Evolutionary conservation across 176 grass and related monocot species (phyloP).

Genomic region (Pharus latifolius): DNA sequence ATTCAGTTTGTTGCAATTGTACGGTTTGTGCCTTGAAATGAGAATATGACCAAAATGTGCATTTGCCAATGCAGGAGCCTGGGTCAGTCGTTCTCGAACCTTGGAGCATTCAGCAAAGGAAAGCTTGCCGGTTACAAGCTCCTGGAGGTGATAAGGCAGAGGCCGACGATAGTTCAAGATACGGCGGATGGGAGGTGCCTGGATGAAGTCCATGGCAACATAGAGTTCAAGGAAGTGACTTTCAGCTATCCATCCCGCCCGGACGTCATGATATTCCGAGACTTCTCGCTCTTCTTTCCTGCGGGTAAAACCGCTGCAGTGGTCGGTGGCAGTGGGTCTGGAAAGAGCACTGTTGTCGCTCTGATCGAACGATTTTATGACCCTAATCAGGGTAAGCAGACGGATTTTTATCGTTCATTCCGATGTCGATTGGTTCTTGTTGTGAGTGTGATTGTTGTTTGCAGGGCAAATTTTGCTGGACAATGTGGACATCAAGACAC

Average conservation of each 20-base stretch:
- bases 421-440: background rate
- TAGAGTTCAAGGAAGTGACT: conserved; percentile 75
- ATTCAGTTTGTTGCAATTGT: background rate
- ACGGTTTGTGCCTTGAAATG: background rate
- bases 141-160: conserved; percentile 79
- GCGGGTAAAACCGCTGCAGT: conserved; percentile 61
- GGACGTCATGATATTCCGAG: conserved; percentile 65
- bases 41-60: background rate
- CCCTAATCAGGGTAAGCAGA: conserved; percentile 67
- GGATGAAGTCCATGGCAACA: conserved; percentile 74
- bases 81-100: conserved; percentile 80
- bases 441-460: background rate
- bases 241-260: conserved; percentile 83
- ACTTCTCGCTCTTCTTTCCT: conserved; percentile 91
- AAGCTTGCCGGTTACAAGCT: conserved; percentile 81
- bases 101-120: conserved; percentile 93
- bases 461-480: conserved; percentile 70
- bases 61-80: conserved; percentile 49
- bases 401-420: background rate
- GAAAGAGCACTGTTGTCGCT: conserved; percentile 79
- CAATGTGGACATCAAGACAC: conserved; percentile 63
- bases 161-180: conserved; percentile 65
- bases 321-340: conserved; percentile 79
- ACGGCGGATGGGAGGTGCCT: conserved; percentile 42
- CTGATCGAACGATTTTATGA: conserved; percentile 82